These are phyloP conservation scores for Larix kaempferi DNA, from an alignment of 75 land plant genomes.

Conservation along the genomic window DNA sequence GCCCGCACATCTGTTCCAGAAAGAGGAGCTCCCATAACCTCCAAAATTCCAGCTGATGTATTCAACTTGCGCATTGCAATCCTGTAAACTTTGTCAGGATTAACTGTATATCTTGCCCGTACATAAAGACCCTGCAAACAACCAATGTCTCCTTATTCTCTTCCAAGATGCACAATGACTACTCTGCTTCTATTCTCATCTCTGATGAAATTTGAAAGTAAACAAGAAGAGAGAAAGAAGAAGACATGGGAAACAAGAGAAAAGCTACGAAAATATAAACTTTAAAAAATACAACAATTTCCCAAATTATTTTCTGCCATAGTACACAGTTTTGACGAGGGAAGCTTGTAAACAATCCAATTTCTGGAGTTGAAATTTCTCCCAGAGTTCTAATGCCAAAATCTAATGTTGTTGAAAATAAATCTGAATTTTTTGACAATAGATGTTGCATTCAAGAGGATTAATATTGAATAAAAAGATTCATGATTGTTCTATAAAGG, in stretches of 20 bases:
- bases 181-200: background rate
- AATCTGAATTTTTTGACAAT: background rate
- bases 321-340: background rate
- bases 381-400: background rate
- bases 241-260: background rate
- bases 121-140: constrained; percentile 62
- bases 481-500: background rate
- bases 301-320: background rate
- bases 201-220: background rate
- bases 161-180: background rate
- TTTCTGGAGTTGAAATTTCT: background rate
- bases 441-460: no score
- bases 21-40: constrained; percentile 97
- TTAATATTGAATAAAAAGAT: background rate
- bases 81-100: constrained; percentile 90
- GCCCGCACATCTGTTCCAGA: constrained; percentile 94
- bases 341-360: background rate
- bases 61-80: constrained; percentile 94
- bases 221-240: background rate
- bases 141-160: constrained; percentile 1
- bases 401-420: background rate
- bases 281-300: background rate
- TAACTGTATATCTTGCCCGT: constrained; percentile 68
- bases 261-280: background rate
- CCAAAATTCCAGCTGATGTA: constrained; percentile 87